Evolutionary conservation across 73 alveolate genomes (phyloP).

Genomic region (Paraurostyla sp.): DNA sequence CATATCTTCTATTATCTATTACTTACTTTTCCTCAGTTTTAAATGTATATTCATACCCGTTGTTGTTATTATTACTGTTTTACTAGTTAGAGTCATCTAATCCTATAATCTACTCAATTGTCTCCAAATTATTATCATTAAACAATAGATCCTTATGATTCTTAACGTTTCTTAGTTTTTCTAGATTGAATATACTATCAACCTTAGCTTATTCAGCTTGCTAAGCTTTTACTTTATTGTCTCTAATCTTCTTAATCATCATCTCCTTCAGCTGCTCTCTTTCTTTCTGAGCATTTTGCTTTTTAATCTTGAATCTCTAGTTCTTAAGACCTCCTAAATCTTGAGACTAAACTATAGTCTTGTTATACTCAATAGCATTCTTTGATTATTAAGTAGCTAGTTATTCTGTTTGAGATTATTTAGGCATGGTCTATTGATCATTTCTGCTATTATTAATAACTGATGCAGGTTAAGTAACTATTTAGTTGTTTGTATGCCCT

Average conservation of each 20-base stretch:
- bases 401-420: neutral
- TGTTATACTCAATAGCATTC: neutral
- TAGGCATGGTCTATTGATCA: neutral
- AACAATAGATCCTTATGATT: neutral
- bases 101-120: neutral
- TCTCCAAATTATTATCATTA: neutral
- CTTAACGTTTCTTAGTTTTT: constrained; percentile 12
- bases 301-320: neutral
- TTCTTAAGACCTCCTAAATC: neutral
- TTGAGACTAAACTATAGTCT: neutral
- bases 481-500: constrained; percentile 24
- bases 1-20: no score
- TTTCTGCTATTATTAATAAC: neutral
- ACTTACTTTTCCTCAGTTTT: no score
- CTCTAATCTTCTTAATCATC: constrained; percentile 8
- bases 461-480: no score
- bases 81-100: neutral
- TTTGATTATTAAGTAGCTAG: neutral
- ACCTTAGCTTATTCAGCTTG: neutral
- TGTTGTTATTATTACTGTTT: neutral
- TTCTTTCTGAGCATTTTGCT: neutral
- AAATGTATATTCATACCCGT: constrained; percentile 8
- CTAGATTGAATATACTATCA: neutral
- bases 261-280: neutral
- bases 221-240: neutral